phyloP scores from a whole-genome alignment of 2,329 filamentous ascomycete species.

The Thelonectria discophora region DNA sequence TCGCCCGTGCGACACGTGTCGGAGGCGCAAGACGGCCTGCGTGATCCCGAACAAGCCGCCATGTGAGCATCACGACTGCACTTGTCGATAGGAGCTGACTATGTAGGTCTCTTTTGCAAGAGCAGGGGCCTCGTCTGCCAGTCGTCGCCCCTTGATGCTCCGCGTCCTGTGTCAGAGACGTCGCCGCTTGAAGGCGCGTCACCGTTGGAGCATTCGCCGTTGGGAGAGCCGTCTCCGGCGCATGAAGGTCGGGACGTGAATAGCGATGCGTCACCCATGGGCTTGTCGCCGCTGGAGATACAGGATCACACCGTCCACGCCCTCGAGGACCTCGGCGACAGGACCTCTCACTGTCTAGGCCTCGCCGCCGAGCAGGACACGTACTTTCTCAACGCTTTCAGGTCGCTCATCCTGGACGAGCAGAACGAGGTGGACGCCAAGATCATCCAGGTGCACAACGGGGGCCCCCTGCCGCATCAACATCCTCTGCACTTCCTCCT shows the following conservation, averaged over 20 bases:
- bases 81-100: too few relatives aligned
- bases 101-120: slow-evolving; percentile 47
- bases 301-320: slow-evolving; percentile 41
- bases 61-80: slow-evolving; percentile 46
- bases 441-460: slow-evolving; percentile 53
- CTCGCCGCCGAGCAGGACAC: slow-evolving; percentile 57
- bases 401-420: slow-evolving; percentile 56
- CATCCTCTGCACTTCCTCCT: slow-evolving; percentile 58
- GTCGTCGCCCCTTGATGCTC: slow-evolving; percentile 39
- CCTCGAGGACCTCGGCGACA: slow-evolving; percentile 53
- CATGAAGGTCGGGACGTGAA: slow-evolving; percentile 4
- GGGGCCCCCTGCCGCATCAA: slow-evolving; percentile 45
- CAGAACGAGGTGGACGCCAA: slow-evolving; percentile 56
- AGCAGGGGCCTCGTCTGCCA: slow-evolving; percentile 46
- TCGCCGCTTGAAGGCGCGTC: background rate
- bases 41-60: slow-evolving; percentile 55
- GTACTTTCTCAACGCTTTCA: slow-evolving; percentile 56
- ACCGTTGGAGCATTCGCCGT: background rate
- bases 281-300: slow-evolving; percentile 20
- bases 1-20: slow-evolving; percentile 57
- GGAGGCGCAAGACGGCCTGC: slow-evolving; percentile 57
- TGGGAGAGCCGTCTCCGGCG: slow-evolving; percentile 17
- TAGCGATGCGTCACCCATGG: background rate
- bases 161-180: background rate
- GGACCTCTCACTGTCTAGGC: slow-evolving; percentile 57